Percentiles rank a stretch among this genome's conserved stretches.
Evolutionary conservation across 495 filamentous ascomycete genomes (phyloP).

Genomic region (Lasiosphaeris hirsuta): DNA sequence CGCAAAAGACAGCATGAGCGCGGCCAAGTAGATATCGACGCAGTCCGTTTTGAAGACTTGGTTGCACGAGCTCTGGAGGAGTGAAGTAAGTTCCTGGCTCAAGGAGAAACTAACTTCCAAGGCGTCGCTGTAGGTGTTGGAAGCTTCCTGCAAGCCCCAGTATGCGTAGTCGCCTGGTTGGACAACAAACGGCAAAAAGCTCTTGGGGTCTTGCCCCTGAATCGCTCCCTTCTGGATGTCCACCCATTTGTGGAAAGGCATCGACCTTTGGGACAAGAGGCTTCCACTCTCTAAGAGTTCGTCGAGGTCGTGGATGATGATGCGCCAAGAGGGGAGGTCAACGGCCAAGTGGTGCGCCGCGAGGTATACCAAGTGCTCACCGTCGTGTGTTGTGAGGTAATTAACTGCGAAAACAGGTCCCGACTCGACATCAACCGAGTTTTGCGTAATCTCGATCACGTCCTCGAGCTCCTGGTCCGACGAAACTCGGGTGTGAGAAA

Average conservation of each 20-base stretch:
- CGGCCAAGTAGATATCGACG: conserved; percentile 47
- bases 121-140: conserved; percentile 46
- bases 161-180: conserved; percentile 39
- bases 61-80: conserved; percentile 43
- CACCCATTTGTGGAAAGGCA: conserved; percentile 66
- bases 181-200: conserved; percentile 30
- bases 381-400: conserved; percentile 49
- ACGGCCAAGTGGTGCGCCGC: conserved; percentile 66
- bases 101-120: conserved; percentile 40
- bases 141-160: conserved; percentile 44
- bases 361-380: conserved; percentile 56
- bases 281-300: conserved; percentile 53
- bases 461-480: conserved; percentile 39
- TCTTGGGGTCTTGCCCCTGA: conserved; percentile 21
- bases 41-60: conserved; percentile 44
- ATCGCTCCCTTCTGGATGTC: conserved; percentile 38
- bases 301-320: conserved; percentile 66
- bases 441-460: conserved; percentile 37
- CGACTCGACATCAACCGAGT: conserved; percentile 37
- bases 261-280: conserved; percentile 35
- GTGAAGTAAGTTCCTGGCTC: conserved; percentile 39
- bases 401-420: conserved; percentile 48
- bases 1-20: conserved; percentile 47
- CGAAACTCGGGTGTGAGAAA: conserved; percentile 33
- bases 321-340: conserved; percentile 68